Percentiles rank a stretch among this genome's conserved stretches.
These are phyloP conservation scores for Claviceps cyperi DNA, from an alignment of 2,329 filamentous ascomycete genomes.

Conservation along the genomic window DNA sequence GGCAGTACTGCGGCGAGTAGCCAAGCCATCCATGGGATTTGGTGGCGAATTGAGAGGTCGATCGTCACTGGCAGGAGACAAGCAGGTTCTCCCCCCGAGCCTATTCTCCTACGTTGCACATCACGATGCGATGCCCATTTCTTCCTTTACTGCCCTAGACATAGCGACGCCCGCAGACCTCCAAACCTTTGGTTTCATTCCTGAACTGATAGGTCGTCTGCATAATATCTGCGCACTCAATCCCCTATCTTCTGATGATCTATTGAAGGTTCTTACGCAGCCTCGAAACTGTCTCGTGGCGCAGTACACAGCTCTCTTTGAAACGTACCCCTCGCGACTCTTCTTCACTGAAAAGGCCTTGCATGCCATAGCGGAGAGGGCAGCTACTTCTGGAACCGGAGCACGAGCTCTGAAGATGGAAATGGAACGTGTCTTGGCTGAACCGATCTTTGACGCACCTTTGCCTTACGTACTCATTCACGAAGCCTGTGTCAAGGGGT, in stretches of 20 bases:
- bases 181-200: slow-evolving; percentile 80
- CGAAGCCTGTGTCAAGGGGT: slow-evolving; percentile 50
- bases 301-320: slow-evolving; percentile 82
- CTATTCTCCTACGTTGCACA: slow-evolving; percentile 43
- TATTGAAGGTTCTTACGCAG: slow-evolving; percentile 82
- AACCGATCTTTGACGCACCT: slow-evolving; percentile 71
- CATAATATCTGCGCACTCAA: slow-evolving; percentile 80
- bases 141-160: slow-evolving; percentile 46
- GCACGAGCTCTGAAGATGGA: slow-evolving; percentile 67
- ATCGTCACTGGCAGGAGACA: slow-evolving; percentile 31
- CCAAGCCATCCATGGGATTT: slow-evolving; percentile 78
- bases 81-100: slow-evolving; percentile 51
- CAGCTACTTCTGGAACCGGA: slow-evolving; percentile 51
- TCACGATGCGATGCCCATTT: slow-evolving; percentile 24
- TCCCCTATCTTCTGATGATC: slow-evolving; percentile 49
- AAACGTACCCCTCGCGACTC: slow-evolving; percentile 63
- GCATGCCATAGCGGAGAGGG: slow-evolving; percentile 61
- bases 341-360: slow-evolving; percentile 72
- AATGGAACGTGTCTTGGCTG: slow-evolving; percentile 63
- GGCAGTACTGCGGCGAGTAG: slow-evolving; percentile 71
- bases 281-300: slow-evolving; percentile 76
- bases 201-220: slow-evolving; percentile 88
- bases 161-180: slow-evolving; percentile 62
- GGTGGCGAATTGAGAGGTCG: slow-evolving; percentile 62
- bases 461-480: slow-evolving; percentile 63